Evolutionary conservation across 352 stramenopile species (phyloP), one percentile per base, ranked within the genome.

Genomic region (Globisporangium mamillatum): DNA sequence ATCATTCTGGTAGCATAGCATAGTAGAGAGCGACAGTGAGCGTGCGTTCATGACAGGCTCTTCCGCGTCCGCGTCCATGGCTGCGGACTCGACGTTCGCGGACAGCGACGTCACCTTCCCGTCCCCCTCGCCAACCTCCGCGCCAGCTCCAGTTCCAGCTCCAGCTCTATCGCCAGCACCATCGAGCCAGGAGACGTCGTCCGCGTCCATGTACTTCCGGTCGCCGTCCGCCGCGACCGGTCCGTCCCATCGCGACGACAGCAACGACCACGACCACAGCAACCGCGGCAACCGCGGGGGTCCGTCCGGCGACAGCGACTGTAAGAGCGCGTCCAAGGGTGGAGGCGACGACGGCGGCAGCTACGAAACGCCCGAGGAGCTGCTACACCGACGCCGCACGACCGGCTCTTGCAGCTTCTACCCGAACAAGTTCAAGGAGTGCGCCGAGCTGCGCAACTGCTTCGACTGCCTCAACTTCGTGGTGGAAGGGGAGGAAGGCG

Each of bases 381-480:
- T 24, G 32, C 46, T 63, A 0, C 44, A 70, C 22, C 80, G 75
- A 66, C 66, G 66, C 34, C 75, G 73, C 38, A 78, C 77, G 0
- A 77, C 80, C 44, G 77, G 75, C 54, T 68, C 68, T 4, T 85
- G 78, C 55, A 65, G 60, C 62, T 83, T 64, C 55, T 85, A 85
- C 69, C 76, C 78, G 48, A 74, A 68, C 62, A 69, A 80, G 41
- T 65, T 59, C 46, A 79, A 80, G 34, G 63, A 68, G 53, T 85
- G 78, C 52, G 69, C 79, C 32, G 66, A 80, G 3, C 78, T 76
- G 60, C 76, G 78, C 5, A 78, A 69, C 46, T 86, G 78, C 70
- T 86, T 76, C 67, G 78, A 86, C 60, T 86, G 78, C 58, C 72
- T 86, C 18, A 86, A 86, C 48, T 84, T 79, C 64, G 72, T 75